These are phyloP conservation scores for Cercospora brassicicola DNA, from an alignment of 2,329 filamentous ascomycete species.

Conservation along the genomic window DNA sequence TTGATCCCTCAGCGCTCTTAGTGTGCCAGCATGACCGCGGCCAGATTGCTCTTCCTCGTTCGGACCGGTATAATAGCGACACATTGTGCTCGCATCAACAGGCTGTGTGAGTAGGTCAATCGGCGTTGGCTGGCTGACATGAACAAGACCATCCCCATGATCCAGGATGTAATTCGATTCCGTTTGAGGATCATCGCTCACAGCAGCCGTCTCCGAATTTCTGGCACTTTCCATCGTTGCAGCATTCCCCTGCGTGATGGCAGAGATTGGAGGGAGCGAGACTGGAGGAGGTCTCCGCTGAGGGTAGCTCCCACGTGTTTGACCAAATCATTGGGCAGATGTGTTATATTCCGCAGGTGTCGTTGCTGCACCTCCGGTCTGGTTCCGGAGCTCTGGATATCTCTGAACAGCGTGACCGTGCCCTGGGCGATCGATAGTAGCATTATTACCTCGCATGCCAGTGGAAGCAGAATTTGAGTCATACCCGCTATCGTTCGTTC, in stretches of 20 bases:
- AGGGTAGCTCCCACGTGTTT: background rate
- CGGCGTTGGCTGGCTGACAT: background rate
- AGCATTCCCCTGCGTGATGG: background rate
- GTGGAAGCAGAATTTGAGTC: background rate
- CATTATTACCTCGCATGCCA: background rate
- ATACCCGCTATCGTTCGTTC: background rate
- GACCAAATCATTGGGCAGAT: background rate
- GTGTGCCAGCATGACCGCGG: background rate
- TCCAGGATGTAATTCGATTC: background rate
- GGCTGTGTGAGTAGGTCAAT: background rate
- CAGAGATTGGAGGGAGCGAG: background rate
- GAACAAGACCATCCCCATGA: background rate
- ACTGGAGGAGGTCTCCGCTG: background rate
- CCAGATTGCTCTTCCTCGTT: background rate
- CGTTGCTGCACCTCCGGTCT: background rate
- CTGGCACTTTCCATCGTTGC: background rate
- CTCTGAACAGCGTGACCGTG: background rate
- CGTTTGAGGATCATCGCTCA: background rate
- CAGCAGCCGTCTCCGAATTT: background rate
- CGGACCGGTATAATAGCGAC: background rate
- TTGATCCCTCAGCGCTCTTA: background rate
- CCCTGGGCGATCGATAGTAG: background rate
- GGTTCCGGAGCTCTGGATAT: background rate
- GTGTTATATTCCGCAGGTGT: background rate
- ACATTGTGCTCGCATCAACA: background rate